These are phyloP conservation scores for Penstemon eatonii DNA, from an alignment of 257 asterid genomes.

Conservation along the genomic window DNA sequence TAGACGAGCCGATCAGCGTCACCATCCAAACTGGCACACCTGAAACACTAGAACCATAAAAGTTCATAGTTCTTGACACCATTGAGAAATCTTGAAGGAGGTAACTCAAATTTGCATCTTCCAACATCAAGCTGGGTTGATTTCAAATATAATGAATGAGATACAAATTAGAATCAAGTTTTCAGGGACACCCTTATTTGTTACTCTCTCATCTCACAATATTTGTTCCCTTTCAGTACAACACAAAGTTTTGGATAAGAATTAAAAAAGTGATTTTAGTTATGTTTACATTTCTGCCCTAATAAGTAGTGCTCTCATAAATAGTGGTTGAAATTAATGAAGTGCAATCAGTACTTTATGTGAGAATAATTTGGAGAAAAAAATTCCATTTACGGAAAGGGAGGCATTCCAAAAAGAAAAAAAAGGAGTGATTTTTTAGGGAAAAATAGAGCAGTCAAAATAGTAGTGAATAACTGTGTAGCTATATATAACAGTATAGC, in stretches of 20 bases:
- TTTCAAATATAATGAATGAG: slow-evolving; percentile 12
- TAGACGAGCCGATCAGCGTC: slow-evolving; percentile 97
- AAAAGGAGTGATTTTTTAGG: not conserved
- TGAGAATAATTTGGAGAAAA: no score
- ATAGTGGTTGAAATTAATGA: no score
- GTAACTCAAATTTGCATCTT: slow-evolving; percentile 1
- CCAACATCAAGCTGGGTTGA: slow-evolving; percentile 19
- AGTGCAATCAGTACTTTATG: no score
- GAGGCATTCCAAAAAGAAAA: no score
- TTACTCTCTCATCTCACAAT: no score
- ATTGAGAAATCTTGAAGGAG: slow-evolving; percentile 16
- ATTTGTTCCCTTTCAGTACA: not conserved
- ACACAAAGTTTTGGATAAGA: no score
- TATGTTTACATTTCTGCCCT: not conserved
- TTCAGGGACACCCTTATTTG: not conserved
- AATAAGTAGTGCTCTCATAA: no score
- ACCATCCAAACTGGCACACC: slow-evolving; percentile 98
- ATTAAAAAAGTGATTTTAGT: not conserved
- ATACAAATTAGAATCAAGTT: slow-evolving; percentile 11
- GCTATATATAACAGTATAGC: not conserved
- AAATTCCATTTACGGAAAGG: no score
- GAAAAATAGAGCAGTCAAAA: not conserved
- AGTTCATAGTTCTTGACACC: slow-evolving; percentile 33
- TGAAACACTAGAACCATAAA: slow-evolving; percentile 57
- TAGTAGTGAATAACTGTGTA: slow-evolving; percentile 8